Conservation (phyloP, 441 rosid species). For the Jatropha podagrica region DNA sequence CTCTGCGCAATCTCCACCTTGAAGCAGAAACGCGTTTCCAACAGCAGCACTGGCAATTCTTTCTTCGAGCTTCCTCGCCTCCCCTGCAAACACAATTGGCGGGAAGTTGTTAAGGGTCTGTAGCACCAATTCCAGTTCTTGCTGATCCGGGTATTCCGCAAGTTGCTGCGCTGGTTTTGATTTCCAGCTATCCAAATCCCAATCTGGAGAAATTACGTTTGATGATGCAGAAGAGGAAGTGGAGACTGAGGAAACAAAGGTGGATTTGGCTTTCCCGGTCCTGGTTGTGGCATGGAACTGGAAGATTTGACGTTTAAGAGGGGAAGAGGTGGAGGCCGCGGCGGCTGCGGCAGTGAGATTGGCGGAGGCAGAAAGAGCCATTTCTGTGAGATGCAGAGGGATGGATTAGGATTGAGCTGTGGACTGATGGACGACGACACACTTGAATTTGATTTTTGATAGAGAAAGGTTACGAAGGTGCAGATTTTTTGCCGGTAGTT, state of each 20-base stretch:
- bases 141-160: slow-evolving; percentile 58
- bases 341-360: slow-evolving; percentile 22
- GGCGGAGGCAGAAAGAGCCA: slow-evolving; percentile 32
- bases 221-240: slow-evolving; percentile 21
- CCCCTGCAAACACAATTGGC: slow-evolving; percentile 84
- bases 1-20: slow-evolving; percentile 64
- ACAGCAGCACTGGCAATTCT: slow-evolving; percentile 52
- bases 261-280: slow-evolving; percentile 11
- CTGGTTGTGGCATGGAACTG: slow-evolving; percentile 13
- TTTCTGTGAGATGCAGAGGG: neutral
- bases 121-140: slow-evolving; percentile 59
- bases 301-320: slow-evolving; percentile 14
- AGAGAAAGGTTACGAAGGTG: neutral
- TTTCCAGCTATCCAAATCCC: slow-evolving; percentile 64
- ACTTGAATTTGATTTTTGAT: neutral
- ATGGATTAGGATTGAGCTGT: neutral
- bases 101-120: slow-evolving; percentile 56
- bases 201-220: slow-evolving; percentile 18
- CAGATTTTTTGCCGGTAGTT: neutral
- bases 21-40: slow-evolving; percentile 51
- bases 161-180: slow-evolving; percentile 55
- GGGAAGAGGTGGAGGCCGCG: slow-evolving; percentile 8
- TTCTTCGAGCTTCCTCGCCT: slow-evolving; percentile 70
- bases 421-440: neutral
- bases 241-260: slow-evolving; percentile 26